A percentile compares a stretch with the other conserved stretches of the same genome.
phyloP scores from a whole-genome alignment of 2,329 filamentous ascomycete genomes.

The Chaetomium olivaceum region DNA sequence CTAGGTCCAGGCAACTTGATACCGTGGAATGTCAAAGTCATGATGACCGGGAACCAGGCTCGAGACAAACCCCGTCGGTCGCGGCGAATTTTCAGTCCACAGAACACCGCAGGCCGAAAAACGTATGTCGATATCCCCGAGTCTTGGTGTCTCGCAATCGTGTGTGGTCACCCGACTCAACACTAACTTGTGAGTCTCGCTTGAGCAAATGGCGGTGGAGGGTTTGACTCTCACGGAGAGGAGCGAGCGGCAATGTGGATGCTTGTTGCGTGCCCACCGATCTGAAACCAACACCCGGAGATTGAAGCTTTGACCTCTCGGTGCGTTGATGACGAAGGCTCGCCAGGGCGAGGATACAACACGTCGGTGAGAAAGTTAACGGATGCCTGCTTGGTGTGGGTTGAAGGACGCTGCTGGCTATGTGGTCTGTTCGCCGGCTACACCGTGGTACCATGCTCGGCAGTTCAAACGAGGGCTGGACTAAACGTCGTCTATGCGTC shows the following conservation, averaged over 20 bases:
- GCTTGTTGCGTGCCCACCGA: not conserved
- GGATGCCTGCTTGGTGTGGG: not conserved
- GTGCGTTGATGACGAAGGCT: not conserved
- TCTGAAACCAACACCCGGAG: slow-evolving; percentile 1
- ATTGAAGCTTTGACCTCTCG: not conserved
- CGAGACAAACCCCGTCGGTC: not conserved
- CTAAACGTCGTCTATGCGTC: not conserved
- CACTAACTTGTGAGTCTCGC: not conserved
- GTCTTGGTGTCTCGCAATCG: not conserved
- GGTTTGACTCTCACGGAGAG: not conserved
- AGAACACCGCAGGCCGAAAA: not conserved
- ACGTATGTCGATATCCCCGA: not conserved
- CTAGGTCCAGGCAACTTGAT: not conserved
- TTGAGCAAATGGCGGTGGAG: not conserved
- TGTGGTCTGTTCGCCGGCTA: slow-evolving; percentile 5
- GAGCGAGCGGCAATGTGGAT: not conserved
- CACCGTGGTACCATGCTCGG: not conserved
- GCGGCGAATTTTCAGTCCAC: not conserved
- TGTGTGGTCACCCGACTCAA: not conserved
- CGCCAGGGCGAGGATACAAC: not conserved
- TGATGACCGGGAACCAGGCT: not conserved
- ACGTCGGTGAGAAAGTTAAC: not conserved
- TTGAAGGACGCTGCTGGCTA: not conserved
- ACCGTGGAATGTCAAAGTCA: not conserved
- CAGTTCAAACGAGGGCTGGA: not conserved